Percentiles rank a stretch among this genome's conserved stretches.
phyloP scores from a whole-genome alignment of 768 basidiomycete genomes.

The Botryobasidium botryosum region DNA sequence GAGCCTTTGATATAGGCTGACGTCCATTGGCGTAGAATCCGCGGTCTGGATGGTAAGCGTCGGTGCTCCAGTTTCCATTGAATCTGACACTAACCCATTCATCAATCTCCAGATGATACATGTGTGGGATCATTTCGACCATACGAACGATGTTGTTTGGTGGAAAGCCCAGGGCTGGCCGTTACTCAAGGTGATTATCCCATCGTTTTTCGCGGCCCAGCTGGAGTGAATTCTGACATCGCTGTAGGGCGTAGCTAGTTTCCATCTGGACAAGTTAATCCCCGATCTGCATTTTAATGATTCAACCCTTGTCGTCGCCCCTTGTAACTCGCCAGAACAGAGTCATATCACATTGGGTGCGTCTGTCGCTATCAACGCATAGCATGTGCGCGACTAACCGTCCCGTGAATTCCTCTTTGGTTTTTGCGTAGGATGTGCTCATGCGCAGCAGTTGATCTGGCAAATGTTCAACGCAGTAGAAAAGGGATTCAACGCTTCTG shows the following conservation, averaged over 20 bases:
- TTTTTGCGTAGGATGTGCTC: slow-evolving; percentile 64
- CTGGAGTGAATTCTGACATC: neutral
- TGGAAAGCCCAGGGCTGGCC: slow-evolving; percentile 61
- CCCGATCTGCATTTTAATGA: slow-evolving; percentile 51
- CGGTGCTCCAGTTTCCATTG: neutral
- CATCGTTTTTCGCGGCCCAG: no score
- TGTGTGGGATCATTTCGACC: slow-evolving; percentile 68
- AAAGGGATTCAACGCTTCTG: slow-evolving; percentile 48
- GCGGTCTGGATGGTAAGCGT: slow-evolving; percentile 54
- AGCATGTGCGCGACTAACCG: no score
- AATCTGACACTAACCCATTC: no score
- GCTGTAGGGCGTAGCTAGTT: slow-evolving; percentile 41
- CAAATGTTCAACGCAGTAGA: slow-evolving; percentile 56
- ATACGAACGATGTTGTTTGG: slow-evolving; percentile 49
- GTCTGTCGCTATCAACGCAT: no score
- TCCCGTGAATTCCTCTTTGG: no score
- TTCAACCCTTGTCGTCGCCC: slow-evolving; percentile 46
- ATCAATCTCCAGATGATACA: slow-evolving; percentile 50
- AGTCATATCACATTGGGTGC: slow-evolving; percentile 55
- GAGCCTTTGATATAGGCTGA: slow-evolving; percentile 40
- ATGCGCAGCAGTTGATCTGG: slow-evolving; percentile 65
- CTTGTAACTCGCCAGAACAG: slow-evolving; percentile 70
- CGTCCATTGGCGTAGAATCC: slow-evolving; percentile 56
- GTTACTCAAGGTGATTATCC: slow-evolving; percentile 37
- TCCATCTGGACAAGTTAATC: slow-evolving; percentile 56